Evolutionary conservation across 192 early-diverging fungal genomes (phyloP), one percentile per base, ranked within the genome.

Genomic region (Powellomyces hirtus): DNA sequence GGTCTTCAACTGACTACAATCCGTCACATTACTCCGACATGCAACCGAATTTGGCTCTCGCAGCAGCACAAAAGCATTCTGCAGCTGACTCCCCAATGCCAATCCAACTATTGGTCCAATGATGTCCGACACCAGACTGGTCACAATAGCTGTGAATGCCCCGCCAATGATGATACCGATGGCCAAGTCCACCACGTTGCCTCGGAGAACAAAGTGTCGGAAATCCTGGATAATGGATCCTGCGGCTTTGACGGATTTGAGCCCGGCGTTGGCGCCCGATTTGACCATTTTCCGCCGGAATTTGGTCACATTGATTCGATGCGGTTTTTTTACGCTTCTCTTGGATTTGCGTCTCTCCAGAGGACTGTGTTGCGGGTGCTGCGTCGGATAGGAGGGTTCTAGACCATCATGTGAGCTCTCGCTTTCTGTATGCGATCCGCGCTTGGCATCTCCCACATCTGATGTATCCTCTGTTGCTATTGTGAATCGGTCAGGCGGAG

Each of bases 161-260:
- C 63, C 75, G 63, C 88, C 88, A 45, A 89, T 88, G 66, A 89
- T 77, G 52, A 89, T 74, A 64, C 88, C 89, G 22, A 88, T 76
- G 58, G 86, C 86, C 59, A 90, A 49, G 50, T 90, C 88, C 42
- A 90, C 75, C 1, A 88, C 84, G 50, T 87, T 89, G 31, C 84
- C 82, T 27, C 76, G 65, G 38, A 75, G 60, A 45, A 59, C 26
- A 34, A 68, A 68, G 24, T 31, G 20, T 31, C 38, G 31, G 26
- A 66, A 66, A 37, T 66, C 64, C 1, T 45, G 13, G 22, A 61
- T 20, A 14, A 61, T 42, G 18, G 35, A 38, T 20, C 5, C 38
- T 7, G 59, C 35, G 3, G 59, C 59, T 61, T 31, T 37, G 22
- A 22, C 59, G 4, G 35, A 20, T 31, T 38, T 61, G 27, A 31